These are phyloP conservation scores for Dipteronia sinensis DNA, from an alignment of 345 rosid genomes.

Conservation along the genomic window DNA sequence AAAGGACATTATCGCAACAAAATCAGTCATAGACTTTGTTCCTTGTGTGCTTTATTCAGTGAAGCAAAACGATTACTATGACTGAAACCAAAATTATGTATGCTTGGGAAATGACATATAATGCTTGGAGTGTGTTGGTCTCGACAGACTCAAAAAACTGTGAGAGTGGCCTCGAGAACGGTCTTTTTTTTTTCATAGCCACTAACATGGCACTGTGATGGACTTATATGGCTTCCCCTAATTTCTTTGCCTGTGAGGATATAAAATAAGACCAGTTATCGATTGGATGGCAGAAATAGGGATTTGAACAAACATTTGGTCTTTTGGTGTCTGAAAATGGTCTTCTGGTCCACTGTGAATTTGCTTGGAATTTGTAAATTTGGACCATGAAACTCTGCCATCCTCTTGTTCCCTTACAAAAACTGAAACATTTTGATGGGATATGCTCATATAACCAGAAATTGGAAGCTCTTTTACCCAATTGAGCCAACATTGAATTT, in stretches of 20 bases:
- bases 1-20: conserved; percentile 65
- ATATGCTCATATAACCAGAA: background rate
- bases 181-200: conserved; percentile 30
- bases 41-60: conserved; percentile 28
- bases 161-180: conserved; percentile 44
- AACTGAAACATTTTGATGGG: too few relatives aligned
- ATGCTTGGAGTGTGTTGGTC: conserved; percentile 39
- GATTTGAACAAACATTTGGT: background rate
- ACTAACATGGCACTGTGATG: conserved; percentile 33
- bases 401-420: background rate
- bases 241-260: conserved; percentile 45
- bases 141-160: conserved; percentile 34
- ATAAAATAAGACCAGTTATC: conserved; percentile 33
- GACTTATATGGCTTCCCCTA: conserved; percentile 40
- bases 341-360: background rate
- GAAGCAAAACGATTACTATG: conserved; percentile 38
- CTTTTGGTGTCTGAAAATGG: background rate
- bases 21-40: conserved; percentile 43
- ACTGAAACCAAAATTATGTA: conserved; percentile 49
- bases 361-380: background rate
- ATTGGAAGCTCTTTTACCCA: too few relatives aligned
- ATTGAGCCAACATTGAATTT: too few relatives aligned
- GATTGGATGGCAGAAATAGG: background rate
- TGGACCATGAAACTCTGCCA: background rate
- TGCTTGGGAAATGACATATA: conserved; percentile 64